phyloP scores from a whole-genome alignment of 75 land plant genomes.

The Chamaecyparis obtusa region DNA sequence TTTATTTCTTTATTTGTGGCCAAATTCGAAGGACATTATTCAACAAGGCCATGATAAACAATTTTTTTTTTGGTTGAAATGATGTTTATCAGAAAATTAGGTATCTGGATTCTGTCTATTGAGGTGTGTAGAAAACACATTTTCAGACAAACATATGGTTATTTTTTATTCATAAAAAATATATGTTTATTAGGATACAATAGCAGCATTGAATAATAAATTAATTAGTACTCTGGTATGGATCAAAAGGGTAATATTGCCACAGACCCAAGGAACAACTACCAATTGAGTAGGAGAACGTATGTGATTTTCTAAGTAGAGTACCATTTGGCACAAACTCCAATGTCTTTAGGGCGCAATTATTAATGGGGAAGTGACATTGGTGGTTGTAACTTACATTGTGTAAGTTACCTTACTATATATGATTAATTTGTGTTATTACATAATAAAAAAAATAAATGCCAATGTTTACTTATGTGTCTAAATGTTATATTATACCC shows the following conservation, averaged over 20 bases:
- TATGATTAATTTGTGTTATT: too few relatives aligned
- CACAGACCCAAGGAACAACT: background rate
- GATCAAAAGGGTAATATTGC: background rate
- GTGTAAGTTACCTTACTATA: too few relatives aligned
- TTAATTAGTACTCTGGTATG: background rate
- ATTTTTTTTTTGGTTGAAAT: background rate
- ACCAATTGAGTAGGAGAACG: background rate
- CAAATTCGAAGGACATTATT: background rate
- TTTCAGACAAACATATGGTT: too few relatives aligned
- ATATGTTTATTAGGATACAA: background rate
- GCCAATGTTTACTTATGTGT: too few relatives aligned
- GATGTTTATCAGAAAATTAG: constrained; percentile 6
- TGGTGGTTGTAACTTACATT: too few relatives aligned
- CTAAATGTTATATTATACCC: too few relatives aligned
- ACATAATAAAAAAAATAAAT: too few relatives aligned
- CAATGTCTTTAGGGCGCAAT: too few relatives aligned
- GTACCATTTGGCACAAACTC: too few relatives aligned
- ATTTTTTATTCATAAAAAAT: too few relatives aligned
- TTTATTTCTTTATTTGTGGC: background rate
- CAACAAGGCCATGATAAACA: background rate
- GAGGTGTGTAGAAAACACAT: too few relatives aligned
- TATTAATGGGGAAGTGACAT: too few relatives aligned
- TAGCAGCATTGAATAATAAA: background rate
- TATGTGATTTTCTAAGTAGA: background rate
- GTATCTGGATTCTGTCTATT: background rate